Base-by-base conservation (phyloP, 176 grass and related monocot species). In the Poa annua region DNA sequence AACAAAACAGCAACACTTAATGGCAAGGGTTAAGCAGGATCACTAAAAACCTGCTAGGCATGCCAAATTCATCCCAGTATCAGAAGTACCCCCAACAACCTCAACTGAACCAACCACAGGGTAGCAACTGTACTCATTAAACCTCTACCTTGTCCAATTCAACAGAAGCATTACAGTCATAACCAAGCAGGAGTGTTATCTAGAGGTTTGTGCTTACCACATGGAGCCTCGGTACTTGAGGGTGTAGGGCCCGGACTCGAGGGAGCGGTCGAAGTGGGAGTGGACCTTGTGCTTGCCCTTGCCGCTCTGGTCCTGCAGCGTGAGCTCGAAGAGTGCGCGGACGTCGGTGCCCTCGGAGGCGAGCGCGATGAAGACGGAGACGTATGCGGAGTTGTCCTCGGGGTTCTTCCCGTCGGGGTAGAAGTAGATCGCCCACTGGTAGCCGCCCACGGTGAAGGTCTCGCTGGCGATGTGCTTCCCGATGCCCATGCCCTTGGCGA, bases 151-250 rank as follows among this genome's bases (percentile, higher is more conserved):
- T n/a, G 3, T 6, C 8, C 10, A 83, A 77, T 77, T 50, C 29
- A 22, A 25, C 34, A 35, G 25, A 33, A 41, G 15, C 16, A 2
- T 8, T 11, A 52, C 15, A 49, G 21, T 81, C 2, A 20, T 75
- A 75, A 7, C 65, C 21, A 57, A 60, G 7, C 7, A 35, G 63
- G 33, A 71, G 14, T 20, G 55, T 55, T 47, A 47, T 14, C 32
- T 9, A 25, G n/a, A 51, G 41, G 7, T 26, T 13, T 17, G 2
- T 14, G 77, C 69, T 86, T 86, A 98, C 95, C 95, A 98, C 95
- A 98, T 98, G 87, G 90, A 93, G 34, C 92, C 88, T 10, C 95
- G 86, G 86, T 95, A 95, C 85, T 93, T 95, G 84, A 97, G 88
- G 11, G 92, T 97, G 78, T 97, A 97, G 0, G 92, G 95, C 0